Percentiles rank a stretch among this genome's conserved stretches.
These are phyloP conservation scores for Lasiodiplodia theobromae DNA, from an alignment of 2,329 filamentous ascomycete species.

Conservation along the genomic window DNA sequence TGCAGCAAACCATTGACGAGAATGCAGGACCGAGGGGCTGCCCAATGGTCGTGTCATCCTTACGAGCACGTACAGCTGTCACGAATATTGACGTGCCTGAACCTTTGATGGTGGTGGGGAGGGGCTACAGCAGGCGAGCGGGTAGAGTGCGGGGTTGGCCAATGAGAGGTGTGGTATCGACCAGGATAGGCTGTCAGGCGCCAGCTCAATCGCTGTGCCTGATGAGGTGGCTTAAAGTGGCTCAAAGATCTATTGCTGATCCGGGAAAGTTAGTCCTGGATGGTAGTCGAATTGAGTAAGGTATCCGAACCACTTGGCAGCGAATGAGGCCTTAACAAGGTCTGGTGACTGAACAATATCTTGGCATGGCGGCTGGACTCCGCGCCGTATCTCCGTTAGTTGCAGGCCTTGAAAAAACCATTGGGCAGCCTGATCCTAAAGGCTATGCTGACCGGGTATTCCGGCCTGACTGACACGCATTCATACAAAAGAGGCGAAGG, in stretches of 20 bases:
- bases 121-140: background rate
- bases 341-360: slow-evolving; percentile 15
- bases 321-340: background rate
- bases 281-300: background rate
- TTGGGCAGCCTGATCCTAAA: background rate
- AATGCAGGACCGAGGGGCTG: background rate
- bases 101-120: background rate
- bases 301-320: background rate
- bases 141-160: slow-evolving; percentile 20
- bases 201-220: background rate
- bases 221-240: slow-evolving; percentile 12
- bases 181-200: background rate
- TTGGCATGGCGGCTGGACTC: background rate
- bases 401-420: background rate
- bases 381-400: slow-evolving; percentile 6
- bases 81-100: background rate
- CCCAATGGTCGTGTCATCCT: background rate
- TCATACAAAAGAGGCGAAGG: background rate
- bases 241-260: background rate
- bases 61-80: background rate
- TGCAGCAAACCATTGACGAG: background rate
- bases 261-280: slow-evolving; percentile 2
- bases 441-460: background rate
- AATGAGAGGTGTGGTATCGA: background rate
- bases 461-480: background rate